Conservation (phyloP, 2,329 filamentous ascomycete genomes). For the Arthroderma uncinatum region DNA sequence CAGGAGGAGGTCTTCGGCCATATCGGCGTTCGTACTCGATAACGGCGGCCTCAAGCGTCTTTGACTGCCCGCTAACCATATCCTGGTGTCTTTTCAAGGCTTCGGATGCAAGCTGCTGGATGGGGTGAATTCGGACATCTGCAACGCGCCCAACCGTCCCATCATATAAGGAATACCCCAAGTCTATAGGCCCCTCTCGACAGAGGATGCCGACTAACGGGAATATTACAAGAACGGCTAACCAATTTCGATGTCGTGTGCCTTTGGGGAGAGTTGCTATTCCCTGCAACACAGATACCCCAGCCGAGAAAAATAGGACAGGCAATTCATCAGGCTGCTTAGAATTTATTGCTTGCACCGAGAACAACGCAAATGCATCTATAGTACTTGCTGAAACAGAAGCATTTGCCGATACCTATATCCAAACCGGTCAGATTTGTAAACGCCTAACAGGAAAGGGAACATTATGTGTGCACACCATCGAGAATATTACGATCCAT, state of each 20-base stretch:
- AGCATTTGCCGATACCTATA: background rate
- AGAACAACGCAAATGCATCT: background rate
- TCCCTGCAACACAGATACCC: background rate
- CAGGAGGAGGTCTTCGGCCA: slow-evolving; percentile 3
- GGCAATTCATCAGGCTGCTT: background rate
- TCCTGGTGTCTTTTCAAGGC: background rate
- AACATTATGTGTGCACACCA: background rate
- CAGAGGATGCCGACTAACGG: background rate
- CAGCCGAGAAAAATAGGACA: slow-evolving; percentile 1
- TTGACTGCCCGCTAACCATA: slow-evolving; percentile 3
- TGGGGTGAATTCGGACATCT: slow-evolving; percentile 2
- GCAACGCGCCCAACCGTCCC: background rate
- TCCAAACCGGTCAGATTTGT: background rate
- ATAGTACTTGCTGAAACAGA: background rate
- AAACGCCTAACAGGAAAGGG: background rate
- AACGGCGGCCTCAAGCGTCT: slow-evolving; percentile 1
- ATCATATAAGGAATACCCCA: background rate
- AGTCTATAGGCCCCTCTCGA: background rate
- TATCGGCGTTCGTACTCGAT: slow-evolving; percentile 7
- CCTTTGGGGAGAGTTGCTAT: background rate
- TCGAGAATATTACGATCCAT: background rate
- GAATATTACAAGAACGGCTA: background rate
- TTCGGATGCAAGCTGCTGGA: background rate
- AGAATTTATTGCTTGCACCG: background rate
- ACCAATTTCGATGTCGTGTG: background rate